Base-by-base conservation (phyloP, 352 stramenopile genomes). In the Globisporangium heterothallicum region DNA sequence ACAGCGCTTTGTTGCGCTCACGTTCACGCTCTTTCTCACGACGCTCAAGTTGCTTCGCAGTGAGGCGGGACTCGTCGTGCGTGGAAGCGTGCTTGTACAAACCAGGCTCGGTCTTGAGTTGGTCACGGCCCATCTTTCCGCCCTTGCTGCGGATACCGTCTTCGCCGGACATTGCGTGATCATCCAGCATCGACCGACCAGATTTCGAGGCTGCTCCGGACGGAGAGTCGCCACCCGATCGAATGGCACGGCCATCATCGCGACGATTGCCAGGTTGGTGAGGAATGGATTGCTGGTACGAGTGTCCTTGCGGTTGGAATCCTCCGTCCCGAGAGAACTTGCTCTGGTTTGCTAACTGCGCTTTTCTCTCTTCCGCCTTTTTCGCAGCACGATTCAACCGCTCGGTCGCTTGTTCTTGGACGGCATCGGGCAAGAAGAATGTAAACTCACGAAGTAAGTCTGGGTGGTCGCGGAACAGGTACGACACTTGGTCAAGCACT, bases 371-470 rank as follows among this genome's bases (percentile, higher is more conserved):
- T 57, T 99, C 93, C 8, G 95, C 94, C 53, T 99, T 96, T 34
- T 96, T 88, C 7, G 96, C 97, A 14, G 95, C 95, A 25, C 90
- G 81, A 62, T 98, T 93, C 9, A 99, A 63, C 24, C 96, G 85
- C 63, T 98, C 95, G 68, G 92, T 98, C 0, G 96, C 96, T 62
- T 98, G 87, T 35, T 98, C 91, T 67, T 99, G 96, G 0, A 99
- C 97, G 7, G 96, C 94, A 78, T 99, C 97, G 0, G 97, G 97
- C 14, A 99, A 68, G 72, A 99, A 99, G 68, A 98, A 99, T 10
- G 97, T 99, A 63, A 99, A 99, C 61, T 99, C 95, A 34, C 98
- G 97, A 19, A 99, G 72, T 13, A 99, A 70, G 74, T 99, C 97
- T 1, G 96, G 90, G 68, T 99, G 97, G 64, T 99, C 97, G 0